Percentiles rank a stretch among this genome's conserved stretches.
Conservation (phyloP, 106 monocot genomes). For the Dioscorea zingiberensis region DNA sequence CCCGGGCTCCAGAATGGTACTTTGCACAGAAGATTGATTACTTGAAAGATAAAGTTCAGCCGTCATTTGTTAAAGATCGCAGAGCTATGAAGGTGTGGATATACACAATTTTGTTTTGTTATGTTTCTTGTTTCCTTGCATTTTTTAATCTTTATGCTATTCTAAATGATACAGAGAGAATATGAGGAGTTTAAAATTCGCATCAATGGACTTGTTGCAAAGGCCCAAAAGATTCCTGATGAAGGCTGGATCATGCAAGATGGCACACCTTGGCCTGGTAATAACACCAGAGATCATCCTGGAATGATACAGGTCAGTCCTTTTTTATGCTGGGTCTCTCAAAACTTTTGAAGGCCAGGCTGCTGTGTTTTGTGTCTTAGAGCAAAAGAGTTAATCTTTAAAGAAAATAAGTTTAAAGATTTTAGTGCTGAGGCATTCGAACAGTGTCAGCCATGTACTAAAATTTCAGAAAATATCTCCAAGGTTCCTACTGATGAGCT, state of each 20-base stretch:
- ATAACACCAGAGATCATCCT: conserved; percentile 37
- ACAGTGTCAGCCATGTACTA: too few relatives aligned
- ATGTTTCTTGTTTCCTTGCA: neutral
- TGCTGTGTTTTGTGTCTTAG: too few relatives aligned
- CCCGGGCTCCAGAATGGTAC: conserved; percentile 22
- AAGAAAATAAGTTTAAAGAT: too few relatives aligned
- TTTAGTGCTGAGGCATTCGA: too few relatives aligned
- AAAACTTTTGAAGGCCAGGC: too few relatives aligned
- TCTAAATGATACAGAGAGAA: conserved; percentile 25
- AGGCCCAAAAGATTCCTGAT: conserved; percentile 32
- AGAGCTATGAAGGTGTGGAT: conserved; percentile 20
- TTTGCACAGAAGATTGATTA: conserved; percentile 21
- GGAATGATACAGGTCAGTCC: conserved; percentile 41
- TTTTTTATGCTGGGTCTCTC: neutral
- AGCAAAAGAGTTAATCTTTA: too few relatives aligned
- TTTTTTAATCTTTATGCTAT: neutral
- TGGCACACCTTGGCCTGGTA: conserved; percentile 51
- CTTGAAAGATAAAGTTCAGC: conserved; percentile 23
- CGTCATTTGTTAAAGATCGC: conserved; percentile 18
- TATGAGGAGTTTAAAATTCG: conserved; percentile 46
- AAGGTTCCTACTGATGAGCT: too few relatives aligned
- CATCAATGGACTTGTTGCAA: conserved; percentile 35
- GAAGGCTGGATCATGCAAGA: conserved; percentile 51
- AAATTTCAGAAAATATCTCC: too few relatives aligned
- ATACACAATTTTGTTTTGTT: neutral